A percentile compares a stretch with the other conserved stretches of the same genome.
phyloP scores from a whole-genome alignment of 2,329 filamentous ascomycete genomes.

The Trichophyton benhamiae region DNA sequence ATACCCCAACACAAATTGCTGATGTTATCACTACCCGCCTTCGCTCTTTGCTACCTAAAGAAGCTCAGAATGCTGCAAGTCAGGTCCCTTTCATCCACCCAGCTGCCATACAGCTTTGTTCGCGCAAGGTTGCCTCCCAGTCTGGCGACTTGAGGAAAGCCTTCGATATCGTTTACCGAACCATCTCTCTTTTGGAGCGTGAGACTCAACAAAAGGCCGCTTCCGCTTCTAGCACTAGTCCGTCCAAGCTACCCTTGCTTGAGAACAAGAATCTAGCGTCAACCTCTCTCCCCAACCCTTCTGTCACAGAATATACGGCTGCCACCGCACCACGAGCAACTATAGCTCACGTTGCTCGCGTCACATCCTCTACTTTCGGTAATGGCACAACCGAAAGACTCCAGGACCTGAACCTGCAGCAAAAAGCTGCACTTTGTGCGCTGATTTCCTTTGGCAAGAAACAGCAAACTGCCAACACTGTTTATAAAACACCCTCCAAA shows the following conservation, averaged over 20 bases:
- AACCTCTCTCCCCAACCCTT: slow-evolving; percentile 32
- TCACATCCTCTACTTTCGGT: slow-evolving; percentile 79
- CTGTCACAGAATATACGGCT: slow-evolving; percentile 49
- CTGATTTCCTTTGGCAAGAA: slow-evolving; percentile 76
- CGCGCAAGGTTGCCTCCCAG: slow-evolving; percentile 87
- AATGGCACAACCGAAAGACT: slow-evolving; percentile 78
- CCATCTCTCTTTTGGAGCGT: slow-evolving; percentile 75
- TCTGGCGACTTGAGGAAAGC: slow-evolving; percentile 90
- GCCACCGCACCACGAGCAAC: slow-evolving; percentile 77
- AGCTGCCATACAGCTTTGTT: slow-evolving; percentile 82
- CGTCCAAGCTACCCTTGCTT: slow-evolving; percentile 63
- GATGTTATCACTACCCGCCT: slow-evolving; percentile 75
- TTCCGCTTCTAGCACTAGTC: slow-evolving; percentile 42
- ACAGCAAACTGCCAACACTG: slow-evolving; percentile 5
- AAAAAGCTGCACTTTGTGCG: slow-evolving; percentile 87
- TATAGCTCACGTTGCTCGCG: slow-evolving; percentile 81
- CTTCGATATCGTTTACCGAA: slow-evolving; percentile 83
- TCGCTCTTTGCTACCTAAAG: slow-evolving; percentile 52
- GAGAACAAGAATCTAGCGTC: slow-evolving; percentile 69
- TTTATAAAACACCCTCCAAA: slow-evolving; percentile 47
- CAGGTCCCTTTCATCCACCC: slow-evolving; percentile 80
- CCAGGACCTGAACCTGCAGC: slow-evolving; percentile 80
- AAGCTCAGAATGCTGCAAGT: slow-evolving; percentile 23
- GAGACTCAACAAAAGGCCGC: slow-evolving; percentile 60
- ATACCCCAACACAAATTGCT: slow-evolving; percentile 76